A percentile compares a stretch with the other conserved stretches of the same genome.
phyloP scores from a whole-genome alignment of 2,329 filamentous ascomycete species.

The Lasiodiplodia sp. region DNA sequence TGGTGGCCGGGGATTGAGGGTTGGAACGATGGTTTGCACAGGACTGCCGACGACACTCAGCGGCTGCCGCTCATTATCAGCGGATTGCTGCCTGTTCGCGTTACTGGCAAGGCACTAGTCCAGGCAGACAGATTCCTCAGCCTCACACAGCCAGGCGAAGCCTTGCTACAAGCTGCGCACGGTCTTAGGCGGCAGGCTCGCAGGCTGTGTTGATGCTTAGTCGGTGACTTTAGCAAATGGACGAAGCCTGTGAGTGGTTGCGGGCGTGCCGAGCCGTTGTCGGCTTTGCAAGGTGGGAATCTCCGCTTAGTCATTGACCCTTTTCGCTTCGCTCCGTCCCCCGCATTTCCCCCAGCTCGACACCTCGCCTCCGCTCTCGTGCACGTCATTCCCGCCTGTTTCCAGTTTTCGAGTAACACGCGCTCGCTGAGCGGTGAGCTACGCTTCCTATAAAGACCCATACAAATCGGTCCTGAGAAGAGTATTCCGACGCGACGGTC shows the following conservation, averaged over 20 bases:
- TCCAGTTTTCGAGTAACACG: slow-evolving; percentile 5
- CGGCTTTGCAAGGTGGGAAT: neutral
- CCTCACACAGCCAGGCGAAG: neutral
- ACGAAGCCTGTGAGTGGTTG: too few species aligned
- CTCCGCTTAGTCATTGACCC: slow-evolving; percentile 1
- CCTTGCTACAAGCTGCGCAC: neutral
- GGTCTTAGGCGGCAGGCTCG: neutral
- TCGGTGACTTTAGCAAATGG: neutral
- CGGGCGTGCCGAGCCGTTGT: too few species aligned
- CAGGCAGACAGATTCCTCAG: neutral
- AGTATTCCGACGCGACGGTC: slow-evolving; percentile 22
- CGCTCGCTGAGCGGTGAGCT: slow-evolving; percentile 6
- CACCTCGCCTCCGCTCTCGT: slow-evolving; percentile 1
- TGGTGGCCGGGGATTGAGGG: neutral
- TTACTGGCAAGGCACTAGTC: neutral
- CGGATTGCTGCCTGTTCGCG: slow-evolving; percentile 7
- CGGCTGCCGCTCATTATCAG: slow-evolving; percentile 2
- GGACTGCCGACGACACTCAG: neutral
- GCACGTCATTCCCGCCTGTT: slow-evolving; percentile 17
- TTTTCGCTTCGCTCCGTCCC: slow-evolving; percentile 15
- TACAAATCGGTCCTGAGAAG: slow-evolving; percentile 17
- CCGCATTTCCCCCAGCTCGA: slow-evolving; percentile 19
- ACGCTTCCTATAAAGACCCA: neutral
- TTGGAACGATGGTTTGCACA: neutral
- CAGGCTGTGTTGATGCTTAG: neutral